Base-by-base conservation (phyloP, 2,329 filamentous ascomycete species). In the Ophiosphaerella korrae region DNA sequence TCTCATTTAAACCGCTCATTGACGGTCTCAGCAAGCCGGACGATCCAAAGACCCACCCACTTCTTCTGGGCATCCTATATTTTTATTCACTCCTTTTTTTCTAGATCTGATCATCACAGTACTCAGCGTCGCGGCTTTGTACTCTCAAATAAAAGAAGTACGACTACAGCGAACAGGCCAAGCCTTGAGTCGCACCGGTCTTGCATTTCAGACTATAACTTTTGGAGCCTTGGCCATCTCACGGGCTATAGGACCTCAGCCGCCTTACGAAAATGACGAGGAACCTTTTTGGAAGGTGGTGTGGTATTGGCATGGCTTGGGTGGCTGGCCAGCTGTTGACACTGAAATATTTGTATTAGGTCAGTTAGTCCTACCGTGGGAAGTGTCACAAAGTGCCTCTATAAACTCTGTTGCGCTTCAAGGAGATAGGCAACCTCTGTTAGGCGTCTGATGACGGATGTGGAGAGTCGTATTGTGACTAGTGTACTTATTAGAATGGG, bases 291-390 rank as follows among this genome's bases (percentile, higher is more conserved):
- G 42, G 33, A 34, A 13, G 7, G 18, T 12, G 5, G 11, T 37
- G 33, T 45, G 16, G 26, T 36, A 32, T 45, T 45, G 33, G 32
- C 38, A 45, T 37, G 42, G 23, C 35, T n/a, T 45, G 33, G 42
- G 35, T 45, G 33, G 42, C 23, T 45, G 42, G 32, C 32, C 42
- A 23, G 42, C 33, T 37, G 42, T 45, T 45, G 42, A 45, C 42
- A 35, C 14, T 12, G 33, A 18, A 13, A 36, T 45, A 18, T 45
- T 45, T 24, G 42, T 33, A 18, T 13, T 45, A 9, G 32, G 42
- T 37, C 42, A 45, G 26, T 32, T 34, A 16, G 11, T 37, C 16
- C 3, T 45, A 31, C 33, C 38, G 13, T 45, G 32, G 32, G 36
- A 26, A 24, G 34, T 37, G 24, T 31, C 23, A 23, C 33, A 24